Base-by-base conservation (phyloP, 225 moss, liverwort and hornwort genomes). In the Ulota crispa region DNA sequence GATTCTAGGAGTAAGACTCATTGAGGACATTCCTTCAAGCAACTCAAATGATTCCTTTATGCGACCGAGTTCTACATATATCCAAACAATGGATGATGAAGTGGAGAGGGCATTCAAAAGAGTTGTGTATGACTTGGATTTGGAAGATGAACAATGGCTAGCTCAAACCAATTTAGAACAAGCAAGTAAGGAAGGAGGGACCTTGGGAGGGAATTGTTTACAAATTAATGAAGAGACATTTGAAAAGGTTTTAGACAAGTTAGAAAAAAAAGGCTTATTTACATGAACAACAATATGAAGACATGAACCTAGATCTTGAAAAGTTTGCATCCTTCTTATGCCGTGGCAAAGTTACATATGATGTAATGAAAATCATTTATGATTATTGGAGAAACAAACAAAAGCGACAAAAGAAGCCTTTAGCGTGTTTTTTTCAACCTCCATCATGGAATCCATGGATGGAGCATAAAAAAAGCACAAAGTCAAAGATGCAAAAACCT, bases 141-240 rank as follows among this genome's bases (percentile, higher is more conserved):
- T 56, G n/a, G 81, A 94, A 66, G 93, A 94, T 84, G 91, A 96
- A 53, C 76, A 86, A 43, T 91, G 91, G 89, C 75, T 96, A 43
- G 19, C 37, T 70, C 84, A 88, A 61, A 67, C 53, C 1, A 93
- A 94, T 68, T 75, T 23, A 13, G 45, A 92, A 70, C 81, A 42
- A 28, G 82, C 61, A 67, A 80, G 26, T 67, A 83, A 72, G 67
- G 72, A 64, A 54, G 30, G 69, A 20, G 77, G 75, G 21, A 72
- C 19, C n/a, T n/a, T n/a, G n/a, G n/a, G n/a, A n/a, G n/a, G n/a
- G n/a, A n/a, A n/a, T 36, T 54, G 72, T 41, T 76, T 77, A 14
- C 77, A 80, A 54, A 89, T 96, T 56, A 74, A 70, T 54, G 92
- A 94, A 68, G 87, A 92, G 10, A 91, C 79, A 0, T 75, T 94